Base-by-base conservation (phyloP, 805 yeast species). In the Wickerhamiella lipophila region DNA sequence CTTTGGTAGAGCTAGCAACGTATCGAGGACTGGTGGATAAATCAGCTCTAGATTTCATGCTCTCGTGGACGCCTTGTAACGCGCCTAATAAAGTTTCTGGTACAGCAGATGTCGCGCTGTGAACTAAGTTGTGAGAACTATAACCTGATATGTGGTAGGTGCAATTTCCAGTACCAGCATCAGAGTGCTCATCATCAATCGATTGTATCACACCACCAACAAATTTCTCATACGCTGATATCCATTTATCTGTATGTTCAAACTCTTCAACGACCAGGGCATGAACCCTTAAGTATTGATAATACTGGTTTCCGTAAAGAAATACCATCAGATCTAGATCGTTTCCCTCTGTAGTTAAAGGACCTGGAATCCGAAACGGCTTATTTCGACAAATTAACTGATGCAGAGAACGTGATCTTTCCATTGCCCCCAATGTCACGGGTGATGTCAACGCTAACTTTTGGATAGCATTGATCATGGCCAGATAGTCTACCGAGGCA, bases 241-340 rank as follows among this genome's bases (percentile, higher is more conserved):
- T 4, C 38, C 38, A 32, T 11, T n/a, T 16, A 4, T 13, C 21
- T 6, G 5, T 7, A 16, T 16, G 9, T 3, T 32, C 19, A 32
- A 32, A 32, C 19, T 32, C 38, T 15, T 32, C 38, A 11, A 4
- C n/a, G 3, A 32, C n/a, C 11, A 32, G 19, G 3, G 18, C 19
- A 11, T 32, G 8, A 7, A 32, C 21, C 6, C 19, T 13, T 6
- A 15, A 11, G 19, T 32, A 32, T 15, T 32, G 18, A 16, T 16
- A 32, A 15, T 32, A 32, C 38, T 32, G 38, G 38, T 32, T 19
- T 18, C 47, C 41, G 12, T 27, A 35, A 5, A 44, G 15, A 3
- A 21, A 21, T 6, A 44, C 9, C 47, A 44, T 34, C 23, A 44
- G 25, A 12, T 32, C 40, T 22, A 23, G 19, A 13, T 44, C 47